These are phyloP conservation scores for Triglochin maritima DNA, from an alignment of 106 monocot genomes.

Conservation along the genomic window DNA sequence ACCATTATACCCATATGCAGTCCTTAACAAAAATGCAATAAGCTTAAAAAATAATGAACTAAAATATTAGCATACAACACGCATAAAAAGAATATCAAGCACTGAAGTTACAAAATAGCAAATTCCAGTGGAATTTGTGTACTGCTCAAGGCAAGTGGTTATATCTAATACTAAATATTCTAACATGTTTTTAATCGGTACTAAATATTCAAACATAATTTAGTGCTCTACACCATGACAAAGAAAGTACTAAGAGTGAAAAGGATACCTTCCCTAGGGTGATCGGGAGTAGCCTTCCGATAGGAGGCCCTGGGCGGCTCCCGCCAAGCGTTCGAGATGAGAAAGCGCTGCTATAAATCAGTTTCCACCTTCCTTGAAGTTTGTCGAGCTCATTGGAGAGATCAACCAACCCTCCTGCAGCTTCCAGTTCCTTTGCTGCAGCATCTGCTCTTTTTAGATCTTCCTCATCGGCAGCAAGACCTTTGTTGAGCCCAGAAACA, in stretches of 20 bases:
- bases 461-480: slow-evolving; percentile 72
- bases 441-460: slow-evolving; percentile 58
- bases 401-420: slow-evolving; percentile 47
- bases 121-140: not conserved
- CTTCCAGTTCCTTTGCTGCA: slow-evolving; percentile 73
- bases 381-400: slow-evolving; percentile 61
- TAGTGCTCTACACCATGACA: not conserved
- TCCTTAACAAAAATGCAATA: too few relatives aligned
- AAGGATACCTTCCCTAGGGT: slow-evolving; percentile 68
- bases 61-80: too few relatives aligned
- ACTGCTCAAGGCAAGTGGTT: not conserved
- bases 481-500: slow-evolving; percentile 85
- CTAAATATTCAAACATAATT: not conserved
- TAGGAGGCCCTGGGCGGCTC: slow-evolving; percentile 85
- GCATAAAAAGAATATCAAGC: too few relatives aligned
- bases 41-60: too few relatives aligned
- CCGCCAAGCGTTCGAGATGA: slow-evolving; percentile 84
- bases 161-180: not conserved
- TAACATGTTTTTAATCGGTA: not conserved
- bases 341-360: slow-evolving; percentile 87
- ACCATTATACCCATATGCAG: not conserved
- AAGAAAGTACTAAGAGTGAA: too few relatives aligned
- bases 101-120: not conserved
- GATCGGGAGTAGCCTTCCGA: slow-evolving; percentile 71
- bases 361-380: slow-evolving; percentile 85